phyloP scores from a whole-genome alignment of 1,284 basidiomycete species.

The Sutorius eximius region DNA sequence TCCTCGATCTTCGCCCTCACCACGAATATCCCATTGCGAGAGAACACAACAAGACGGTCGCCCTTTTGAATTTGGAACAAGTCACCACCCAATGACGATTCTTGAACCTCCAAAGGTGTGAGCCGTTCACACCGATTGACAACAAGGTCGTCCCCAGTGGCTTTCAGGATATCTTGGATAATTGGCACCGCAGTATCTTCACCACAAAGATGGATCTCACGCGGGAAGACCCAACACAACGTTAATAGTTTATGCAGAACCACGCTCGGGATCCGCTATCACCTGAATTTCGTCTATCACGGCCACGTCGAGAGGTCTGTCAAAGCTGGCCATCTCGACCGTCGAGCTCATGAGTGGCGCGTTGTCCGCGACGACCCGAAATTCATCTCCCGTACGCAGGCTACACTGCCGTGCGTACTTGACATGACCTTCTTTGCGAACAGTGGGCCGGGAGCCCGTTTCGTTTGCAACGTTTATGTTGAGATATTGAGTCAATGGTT shows the following conservation, averaged over 20 bases:
- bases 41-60: conserved; percentile 92
- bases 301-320: conserved; percentile 68
- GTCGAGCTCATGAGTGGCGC: conserved; percentile 85
- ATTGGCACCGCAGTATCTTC: conserved; percentile 90
- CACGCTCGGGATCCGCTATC: conserved; percentile 80
- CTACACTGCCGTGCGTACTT: conserved; percentile 76
- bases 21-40: conserved; percentile 81
- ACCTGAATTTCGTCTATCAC: conserved; percentile 99
- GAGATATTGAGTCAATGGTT: conserved; percentile 3
- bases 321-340: conserved; percentile 84
- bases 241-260: conserved; percentile 85
- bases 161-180: conserved; percentile 64
- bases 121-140: conserved; percentile 87
- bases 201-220: conserved; percentile 92
- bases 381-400: conserved; percentile 91
- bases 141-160: conserved; percentile 84
- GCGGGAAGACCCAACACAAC: conserved; percentile 80
- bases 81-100: conserved; percentile 65
- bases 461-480: conserved; percentile 36
- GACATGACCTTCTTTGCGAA: conserved; percentile 44
- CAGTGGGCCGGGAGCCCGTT: conserved; percentile 25
- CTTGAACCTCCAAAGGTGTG: conserved; percentile 77
- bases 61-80: conserved; percentile 70
- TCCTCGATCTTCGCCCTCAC: no score
- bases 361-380: conserved; percentile 72